A percentile compares a stretch with the other conserved stretches of the same genome.
phyloP scores from a whole-genome alignment of 1,284 basidiomycete species.

The Malassezia caprae region DNA sequence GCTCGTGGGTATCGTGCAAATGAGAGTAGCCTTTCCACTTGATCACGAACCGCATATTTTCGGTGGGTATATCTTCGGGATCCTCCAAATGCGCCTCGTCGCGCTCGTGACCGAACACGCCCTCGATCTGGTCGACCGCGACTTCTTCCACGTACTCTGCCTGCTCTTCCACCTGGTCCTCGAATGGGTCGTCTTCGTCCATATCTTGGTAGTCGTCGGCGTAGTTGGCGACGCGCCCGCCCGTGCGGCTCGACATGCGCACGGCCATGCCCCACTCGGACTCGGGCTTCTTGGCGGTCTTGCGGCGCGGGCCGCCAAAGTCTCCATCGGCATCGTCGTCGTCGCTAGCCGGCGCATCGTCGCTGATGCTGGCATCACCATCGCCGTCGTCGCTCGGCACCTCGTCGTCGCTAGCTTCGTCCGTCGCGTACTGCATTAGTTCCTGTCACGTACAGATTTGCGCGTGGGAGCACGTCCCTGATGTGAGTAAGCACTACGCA shows the following conservation, averaged over 20 bases:
- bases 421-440: constrained; percentile 8
- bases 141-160: constrained; percentile 17
- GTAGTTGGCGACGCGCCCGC: constrained; percentile 42
- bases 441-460: neutral
- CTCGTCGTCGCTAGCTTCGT: constrained; percentile 23
- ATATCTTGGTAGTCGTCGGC: constrained; percentile 46
- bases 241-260: constrained; percentile 36
- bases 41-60: constrained; percentile 50
- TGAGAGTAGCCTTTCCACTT: constrained; percentile 51
- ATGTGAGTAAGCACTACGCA: constrained; percentile 20
- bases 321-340: constrained; percentile 54
- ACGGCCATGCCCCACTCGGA: constrained; percentile 54
- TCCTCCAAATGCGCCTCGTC: constrained; percentile 42
- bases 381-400: constrained; percentile 18
- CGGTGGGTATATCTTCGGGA: constrained; percentile 47
- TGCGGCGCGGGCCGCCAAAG: constrained; percentile 14
- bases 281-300: constrained; percentile 2
- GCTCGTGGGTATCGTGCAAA: constrained; percentile 81
- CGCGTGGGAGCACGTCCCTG: constrained; percentile 18
- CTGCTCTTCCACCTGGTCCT: constrained; percentile 31
- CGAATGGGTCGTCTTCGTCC: constrained; percentile 44
- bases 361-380: constrained; percentile 56
- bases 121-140: constrained; percentile 49
- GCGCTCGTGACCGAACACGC: constrained; percentile 50
- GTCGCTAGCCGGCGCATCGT: constrained; percentile 73